Percentiles rank a stretch among this genome's conserved stretches.
Conservation (phyloP, 1,284 basidiomycete genomes). For the Ustilago cynodontis region DNA sequence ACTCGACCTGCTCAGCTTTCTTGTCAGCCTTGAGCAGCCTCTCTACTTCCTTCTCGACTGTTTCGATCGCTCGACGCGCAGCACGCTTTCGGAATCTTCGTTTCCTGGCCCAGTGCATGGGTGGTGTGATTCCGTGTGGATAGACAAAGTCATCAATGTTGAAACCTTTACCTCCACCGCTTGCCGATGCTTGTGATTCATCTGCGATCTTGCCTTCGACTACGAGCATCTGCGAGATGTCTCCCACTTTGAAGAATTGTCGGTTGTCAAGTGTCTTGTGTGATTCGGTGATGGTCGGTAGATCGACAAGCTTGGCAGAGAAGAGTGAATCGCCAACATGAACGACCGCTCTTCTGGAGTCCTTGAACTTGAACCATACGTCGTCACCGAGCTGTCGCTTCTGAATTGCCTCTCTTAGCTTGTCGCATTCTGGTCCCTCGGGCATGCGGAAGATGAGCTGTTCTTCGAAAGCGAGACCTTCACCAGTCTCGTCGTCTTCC, state of each 20-base stretch:
- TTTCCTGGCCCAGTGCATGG: slow-evolving; percentile 89
- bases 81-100: slow-evolving; percentile 91
- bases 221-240: slow-evolving; percentile 81
- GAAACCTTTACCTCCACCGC: slow-evolving; percentile 77
- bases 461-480: slow-evolving; percentile 87
- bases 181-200: slow-evolving; percentile 78
- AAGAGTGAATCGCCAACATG: slow-evolving; percentile 86
- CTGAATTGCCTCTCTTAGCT: slow-evolving; percentile 75
- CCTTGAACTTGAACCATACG: slow-evolving; percentile 98
- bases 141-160: slow-evolving; percentile 97
- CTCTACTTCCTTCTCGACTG: slow-evolving; percentile 96
- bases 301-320: slow-evolving; percentile 92
- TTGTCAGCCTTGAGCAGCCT: slow-evolving; percentile 87
- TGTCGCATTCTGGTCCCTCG: slow-evolving; percentile 75
- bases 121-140: slow-evolving; percentile 96
- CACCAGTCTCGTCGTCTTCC: slow-evolving; percentile 81
- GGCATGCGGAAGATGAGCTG: slow-evolving; percentile 95
- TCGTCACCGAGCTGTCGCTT: slow-evolving; percentile 82
- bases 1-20: slow-evolving; percentile 78
- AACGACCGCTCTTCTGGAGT: slow-evolving; percentile 90
- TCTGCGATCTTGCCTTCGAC: slow-evolving; percentile 60
- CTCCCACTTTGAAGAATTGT: slow-evolving; percentile 94
- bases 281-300: slow-evolving; percentile 92
- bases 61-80: slow-evolving; percentile 91
- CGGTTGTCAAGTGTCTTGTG: slow-evolving; percentile 97